Evolutionary conservation across 345 rosid genomes (phyloP), one percentile per base, ranked within the genome.

Genomic region (Punica granatum): DNA sequence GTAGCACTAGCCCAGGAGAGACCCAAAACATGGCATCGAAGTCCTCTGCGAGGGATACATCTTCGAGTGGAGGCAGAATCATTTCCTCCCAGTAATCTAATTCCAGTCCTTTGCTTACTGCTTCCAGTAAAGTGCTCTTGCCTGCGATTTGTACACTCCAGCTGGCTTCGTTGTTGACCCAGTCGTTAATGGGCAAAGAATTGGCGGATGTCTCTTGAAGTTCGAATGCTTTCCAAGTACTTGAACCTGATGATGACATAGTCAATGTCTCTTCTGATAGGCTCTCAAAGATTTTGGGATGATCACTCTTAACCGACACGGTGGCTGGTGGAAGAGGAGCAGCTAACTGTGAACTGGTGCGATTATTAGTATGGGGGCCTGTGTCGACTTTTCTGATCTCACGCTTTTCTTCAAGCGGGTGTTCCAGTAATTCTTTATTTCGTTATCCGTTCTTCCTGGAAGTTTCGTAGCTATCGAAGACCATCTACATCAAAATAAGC

Each of bases 401-500:
- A 62, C 12, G 4, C 23, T 7, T 30, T 65, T 70, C 72, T 64
- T 69, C 54, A 58, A 12, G 31, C 35, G 59, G 19, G 62, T 58
- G 62, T 68, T 64, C 74, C 74, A 71, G 31, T 65, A 71, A 33
- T 71, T 71, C 63, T 71, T 71, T 23, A 65, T 65, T 43, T 71
- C 74, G n/a, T 65, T 71, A 23, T 71, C 74, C 6, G 74, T 71
- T 25, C 74, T 34, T 33, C 69, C 69, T 2, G 69, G 65, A 19
- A 71, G 25, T n/a, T 56, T 42, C 16, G 53, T 28, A 12, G 69
- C 69, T 21, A 71, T 71, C 14, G 43, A 30, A 3, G 49, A 44
- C 49, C 49, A 44, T 44, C 49, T 44, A 3, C 49, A 44, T 37
- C 11, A 44, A 16, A 44, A 13, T 44, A 16, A 44, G 1, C 49